A percentile compares a stretch with the other conserved stretches of the same genome.
These are phyloP conservation scores for Teratosphaeria nubilosa DNA, from an alignment of 2,329 filamentous ascomycete species.

Conservation along the genomic window DNA sequence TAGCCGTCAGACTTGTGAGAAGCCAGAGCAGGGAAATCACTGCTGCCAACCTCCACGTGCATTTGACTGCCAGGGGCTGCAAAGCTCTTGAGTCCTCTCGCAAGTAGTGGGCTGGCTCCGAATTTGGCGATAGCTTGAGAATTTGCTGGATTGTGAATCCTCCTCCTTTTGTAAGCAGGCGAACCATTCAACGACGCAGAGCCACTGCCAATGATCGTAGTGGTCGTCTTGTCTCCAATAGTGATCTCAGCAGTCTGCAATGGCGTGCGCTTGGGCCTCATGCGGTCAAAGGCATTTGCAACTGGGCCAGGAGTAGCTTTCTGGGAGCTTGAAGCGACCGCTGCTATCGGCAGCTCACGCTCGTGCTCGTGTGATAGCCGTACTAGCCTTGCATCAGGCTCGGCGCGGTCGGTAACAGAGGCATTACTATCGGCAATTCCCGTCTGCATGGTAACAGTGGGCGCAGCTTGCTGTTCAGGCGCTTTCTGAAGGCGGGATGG, in stretches of 20 bases:
- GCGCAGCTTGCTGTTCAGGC: neutral
- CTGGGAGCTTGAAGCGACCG: constrained; percentile 18
- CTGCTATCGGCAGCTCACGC: constrained; percentile 19
- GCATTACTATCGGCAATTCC: neutral
- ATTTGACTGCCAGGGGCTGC: constrained; percentile 43
- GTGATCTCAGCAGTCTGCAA: constrained; percentile 64
- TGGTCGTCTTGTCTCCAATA: constrained; percentile 58
- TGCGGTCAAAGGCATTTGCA: constrained; percentile 53
- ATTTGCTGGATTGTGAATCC: constrained; percentile 31
- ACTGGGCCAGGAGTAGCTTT: constrained; percentile 37
- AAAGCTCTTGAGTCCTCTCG: constrained; percentile 41
- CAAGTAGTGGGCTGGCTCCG: constrained; percentile 26
- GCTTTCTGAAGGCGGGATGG: constrained; percentile 3
- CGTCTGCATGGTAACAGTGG: neutral
- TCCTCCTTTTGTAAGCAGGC: constrained; percentile 37
- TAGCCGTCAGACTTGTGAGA: constrained; percentile 6
- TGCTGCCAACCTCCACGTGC: constrained; percentile 12
- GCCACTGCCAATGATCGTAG: constrained; percentile 50
- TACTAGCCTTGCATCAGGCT: neutral
- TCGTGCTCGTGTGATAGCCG: neutral
- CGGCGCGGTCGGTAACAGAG: neutral
- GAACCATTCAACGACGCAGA: constrained; percentile 1
- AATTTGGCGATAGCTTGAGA: constrained; percentile 37
- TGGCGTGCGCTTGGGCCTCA: constrained; percentile 52
- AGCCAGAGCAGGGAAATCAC: constrained; percentile 10